Evolutionary conservation across 768 basidiomycete genomes (phyloP).

Genomic region (Mycena chlorophos): DNA sequence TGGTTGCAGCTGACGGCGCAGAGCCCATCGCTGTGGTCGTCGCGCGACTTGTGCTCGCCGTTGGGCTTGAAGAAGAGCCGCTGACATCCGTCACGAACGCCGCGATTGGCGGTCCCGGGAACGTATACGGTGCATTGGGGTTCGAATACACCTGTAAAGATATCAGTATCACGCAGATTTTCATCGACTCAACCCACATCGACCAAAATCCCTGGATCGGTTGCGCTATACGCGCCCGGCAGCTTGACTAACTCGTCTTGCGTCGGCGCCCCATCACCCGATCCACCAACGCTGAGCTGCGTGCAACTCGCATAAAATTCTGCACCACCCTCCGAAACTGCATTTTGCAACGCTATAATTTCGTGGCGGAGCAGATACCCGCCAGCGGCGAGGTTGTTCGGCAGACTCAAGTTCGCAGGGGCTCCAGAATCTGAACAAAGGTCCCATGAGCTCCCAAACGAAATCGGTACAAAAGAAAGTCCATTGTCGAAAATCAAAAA

Average conservation of each 20-base stretch:
- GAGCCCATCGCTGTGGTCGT: background rate
- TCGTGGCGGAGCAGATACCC: conserved; percentile 79
- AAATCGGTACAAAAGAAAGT: background rate
- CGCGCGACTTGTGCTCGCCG: conserved; percentile 23
- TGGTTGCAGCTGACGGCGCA: too few relatives aligned
- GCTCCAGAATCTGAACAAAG: conserved; percentile 29
- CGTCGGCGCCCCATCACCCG: conserved; percentile 47
- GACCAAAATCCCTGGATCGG: conserved; percentile 69
- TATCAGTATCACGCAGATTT: background rate
- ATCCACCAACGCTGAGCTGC: conserved; percentile 57
- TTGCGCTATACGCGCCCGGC: conserved; percentile 73
- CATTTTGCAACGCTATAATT: conserved; percentile 76
- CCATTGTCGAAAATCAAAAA: conserved; percentile 8
- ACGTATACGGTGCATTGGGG: conserved; percentile 26
- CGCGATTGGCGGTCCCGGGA: conserved; percentile 41
- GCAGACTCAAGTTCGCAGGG: conserved; percentile 44
- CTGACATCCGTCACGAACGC: conserved; percentile 24
- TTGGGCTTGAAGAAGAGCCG: conserved; percentile 11
- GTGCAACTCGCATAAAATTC: conserved; percentile 82
- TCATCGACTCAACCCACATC: conserved; percentile 30
- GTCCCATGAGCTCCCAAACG: conserved; percentile 30
- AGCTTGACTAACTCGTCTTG: conserved; percentile 56
- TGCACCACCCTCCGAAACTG: conserved; percentile 54
- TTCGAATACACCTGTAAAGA: conserved; percentile 21
- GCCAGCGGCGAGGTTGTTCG: conserved; percentile 57